Evolutionary conservation across 2,329 filamentous ascomycete genomes (phyloP), one percentile per base, ranked within the genome.

Genomic region (Apiospora malaysiana): DNA sequence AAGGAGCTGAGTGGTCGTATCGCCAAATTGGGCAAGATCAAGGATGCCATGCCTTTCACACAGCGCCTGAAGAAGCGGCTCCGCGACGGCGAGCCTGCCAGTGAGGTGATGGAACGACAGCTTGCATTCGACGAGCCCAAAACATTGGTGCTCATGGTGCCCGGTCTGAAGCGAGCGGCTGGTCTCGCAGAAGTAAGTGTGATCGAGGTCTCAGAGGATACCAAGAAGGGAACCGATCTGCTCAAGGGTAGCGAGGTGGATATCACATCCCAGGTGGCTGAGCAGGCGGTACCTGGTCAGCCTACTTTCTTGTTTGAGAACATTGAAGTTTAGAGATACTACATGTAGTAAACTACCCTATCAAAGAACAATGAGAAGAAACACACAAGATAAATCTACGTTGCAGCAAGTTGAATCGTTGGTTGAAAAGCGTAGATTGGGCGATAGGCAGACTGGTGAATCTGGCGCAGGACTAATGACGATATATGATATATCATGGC

Each of bases 1-100:
- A 97, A 97, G 85, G 90, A 89, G 70, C 85, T 98, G 66, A 93
- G 91, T 77, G 91, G 90, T 75, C 89, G 91, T 78, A 91, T 98
- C 71, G 90, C 90, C 76, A 97, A 97, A 86, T 87, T 94, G 78
- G 91, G 90, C 59, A 93, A 97, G 83, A 94, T 94, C 88, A 99
- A 98, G 90, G 96, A 97, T 84, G 95, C 94, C 2, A 98, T 98
- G 95, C 96, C 96, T 0, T 98, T 98, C 79, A 91, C 98, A 68
- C 95, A 98, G 84, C 84, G 81, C 8, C 85, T 98, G 72, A 98
- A 98, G 91, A 93, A 89, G 81, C 90, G 93, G 69, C 88, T 99
- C 70, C 86, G 94, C 71, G 86, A 87, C 68, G 92, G 93, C 73
- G 90, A 95, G 82, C 83, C 86, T 18, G 84, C 89, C 1, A 85